Conservation (phyloP, 352 stramenopile species). For the Globisporangium yorkense region DNA sequence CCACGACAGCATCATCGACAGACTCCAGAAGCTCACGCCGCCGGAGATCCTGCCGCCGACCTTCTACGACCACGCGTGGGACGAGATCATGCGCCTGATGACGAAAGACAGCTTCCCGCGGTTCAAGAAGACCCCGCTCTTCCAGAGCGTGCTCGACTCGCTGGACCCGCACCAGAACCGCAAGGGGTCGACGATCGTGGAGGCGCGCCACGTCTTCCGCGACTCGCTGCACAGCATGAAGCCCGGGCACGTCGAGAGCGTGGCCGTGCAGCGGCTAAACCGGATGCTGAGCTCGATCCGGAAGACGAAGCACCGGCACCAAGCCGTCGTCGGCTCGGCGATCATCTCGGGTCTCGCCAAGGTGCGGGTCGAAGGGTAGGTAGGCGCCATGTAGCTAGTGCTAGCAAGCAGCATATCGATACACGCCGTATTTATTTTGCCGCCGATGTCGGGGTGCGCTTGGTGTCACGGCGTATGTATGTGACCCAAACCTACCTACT, state of each 20-base stretch:
- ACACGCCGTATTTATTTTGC: background rate
- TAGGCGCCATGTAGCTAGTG: background rate
- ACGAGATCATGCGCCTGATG: constrained; percentile 82
- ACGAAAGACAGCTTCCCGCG: constrained; percentile 74
- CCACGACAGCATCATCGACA: constrained; percentile 35
- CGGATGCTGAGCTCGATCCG: constrained; percentile 67
- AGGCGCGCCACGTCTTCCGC: constrained; percentile 67
- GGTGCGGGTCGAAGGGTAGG: constrained; percentile 17
- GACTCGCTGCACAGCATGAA: constrained; percentile 61
- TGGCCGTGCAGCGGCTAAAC: constrained; percentile 45
- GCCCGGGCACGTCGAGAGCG: constrained; percentile 43
- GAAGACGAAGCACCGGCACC: constrained; percentile 48
- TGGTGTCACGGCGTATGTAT: too few relatives aligned
- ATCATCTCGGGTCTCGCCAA: constrained; percentile 15
- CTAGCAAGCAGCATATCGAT: background rate
- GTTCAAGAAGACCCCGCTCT: constrained; percentile 70
- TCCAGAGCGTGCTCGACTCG: constrained; percentile 56
- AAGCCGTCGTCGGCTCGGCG: constrained; percentile 10
- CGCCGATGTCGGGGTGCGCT: background rate
- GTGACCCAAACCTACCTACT: too few relatives aligned
- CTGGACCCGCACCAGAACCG: constrained; percentile 59
- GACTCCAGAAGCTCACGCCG: constrained; percentile 19
- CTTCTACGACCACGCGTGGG: constrained; percentile 53
- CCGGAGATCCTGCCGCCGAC: constrained; percentile 21
- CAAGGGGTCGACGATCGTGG: constrained; percentile 55